Base-by-base conservation (phyloP, 2,329 filamentous ascomycete genomes). In the Beauveria rudraprayagi region DNA sequence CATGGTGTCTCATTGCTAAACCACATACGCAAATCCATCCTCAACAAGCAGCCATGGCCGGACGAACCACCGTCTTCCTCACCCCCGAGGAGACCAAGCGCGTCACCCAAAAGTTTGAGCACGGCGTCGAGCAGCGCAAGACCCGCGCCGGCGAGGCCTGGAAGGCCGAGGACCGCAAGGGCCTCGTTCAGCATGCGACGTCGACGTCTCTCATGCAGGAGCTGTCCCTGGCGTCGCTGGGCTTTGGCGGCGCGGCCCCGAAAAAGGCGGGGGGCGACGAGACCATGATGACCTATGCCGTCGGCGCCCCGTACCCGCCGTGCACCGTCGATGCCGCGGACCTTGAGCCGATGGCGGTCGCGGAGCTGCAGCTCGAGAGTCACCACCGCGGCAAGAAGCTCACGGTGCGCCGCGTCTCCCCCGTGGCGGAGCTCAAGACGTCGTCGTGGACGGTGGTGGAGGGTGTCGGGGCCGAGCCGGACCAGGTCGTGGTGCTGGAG, bases 391-490 rank as follows among this genome's bases (percentile, higher is more conserved):
- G 71, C 0, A 62, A 43, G 11, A 58, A 59, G 0, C 66, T 73
- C n/a, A 56, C 56, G 0, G n/a, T 73, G 1, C 67, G 65, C 6
- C 69, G 73, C 1, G 57, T 68, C 1, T 69, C 67, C 7, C 69
- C 68, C 0, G 70, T 71, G 1, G 67, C 61, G 0, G 61, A 66
- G 5, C 61, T 69, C 2, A 60, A 66, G 22, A 56, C 67, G 0
- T 67, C 67, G 0, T 70, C 71, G 0, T 73, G 71, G 72, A 63
- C 69, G 0, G 65, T 71, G n/a, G 69, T 75, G 0, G 69, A 72
- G 48, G 68, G 67, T 2, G 68, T 71, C 43, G 69, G 67, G 2
- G 67, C 57, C 17, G 46, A 26, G 40, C 24, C 65, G 5, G 60
- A 65, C 3, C 68, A 73, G 2, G 65, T 63, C 1, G 71, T 69